phyloP scores from a whole-genome alignment of 441 rosid species.

The Dalechampia spathulata region DNA sequence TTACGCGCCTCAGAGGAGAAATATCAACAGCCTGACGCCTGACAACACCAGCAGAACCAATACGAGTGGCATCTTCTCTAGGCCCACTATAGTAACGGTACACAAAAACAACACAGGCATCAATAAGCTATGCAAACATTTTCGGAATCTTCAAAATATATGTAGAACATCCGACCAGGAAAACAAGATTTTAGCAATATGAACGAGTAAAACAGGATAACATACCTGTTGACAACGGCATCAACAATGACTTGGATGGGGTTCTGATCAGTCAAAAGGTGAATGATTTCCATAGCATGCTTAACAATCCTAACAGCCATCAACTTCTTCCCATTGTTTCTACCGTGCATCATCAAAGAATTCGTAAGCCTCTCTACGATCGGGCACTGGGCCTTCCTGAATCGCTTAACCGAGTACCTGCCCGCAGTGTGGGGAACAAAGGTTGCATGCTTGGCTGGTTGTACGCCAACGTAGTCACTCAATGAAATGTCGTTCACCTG shows the following conservation, averaged over 20 bases:
- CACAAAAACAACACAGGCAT: no score
- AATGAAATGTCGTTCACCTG: slow-evolving; percentile 62
- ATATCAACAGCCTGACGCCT: slow-evolving; percentile 91
- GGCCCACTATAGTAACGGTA: slow-evolving; percentile 20
- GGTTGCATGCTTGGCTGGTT: slow-evolving; percentile 66
- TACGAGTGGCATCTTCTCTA: slow-evolving; percentile 80
- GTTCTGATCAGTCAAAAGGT: slow-evolving; percentile 61
- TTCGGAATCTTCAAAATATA: no score
- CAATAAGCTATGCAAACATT: no score
- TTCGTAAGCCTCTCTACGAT: slow-evolving; percentile 82
- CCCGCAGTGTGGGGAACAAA: slow-evolving; percentile 91
- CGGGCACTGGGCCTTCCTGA: slow-evolving; percentile 94
- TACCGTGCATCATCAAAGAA: slow-evolving; percentile 85
- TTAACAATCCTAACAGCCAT: slow-evolving; percentile 72
- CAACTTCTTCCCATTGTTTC: slow-evolving; percentile 80
- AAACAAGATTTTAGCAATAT: no score
- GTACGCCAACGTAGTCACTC: slow-evolving; percentile 59
- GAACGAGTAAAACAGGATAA: not conserved
- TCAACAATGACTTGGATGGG: slow-evolving; percentile 86
- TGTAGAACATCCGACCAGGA: no score
- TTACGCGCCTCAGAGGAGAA: slow-evolving; percentile 70
- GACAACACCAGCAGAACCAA: slow-evolving; percentile 90
- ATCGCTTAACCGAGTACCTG: slow-evolving; percentile 75
- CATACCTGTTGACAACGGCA: slow-evolving; percentile 72
- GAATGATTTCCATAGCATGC: slow-evolving; percentile 84